phyloP scores from a whole-genome alignment of 78 protist genomes.

The Abeoforma whisleri region DNA sequence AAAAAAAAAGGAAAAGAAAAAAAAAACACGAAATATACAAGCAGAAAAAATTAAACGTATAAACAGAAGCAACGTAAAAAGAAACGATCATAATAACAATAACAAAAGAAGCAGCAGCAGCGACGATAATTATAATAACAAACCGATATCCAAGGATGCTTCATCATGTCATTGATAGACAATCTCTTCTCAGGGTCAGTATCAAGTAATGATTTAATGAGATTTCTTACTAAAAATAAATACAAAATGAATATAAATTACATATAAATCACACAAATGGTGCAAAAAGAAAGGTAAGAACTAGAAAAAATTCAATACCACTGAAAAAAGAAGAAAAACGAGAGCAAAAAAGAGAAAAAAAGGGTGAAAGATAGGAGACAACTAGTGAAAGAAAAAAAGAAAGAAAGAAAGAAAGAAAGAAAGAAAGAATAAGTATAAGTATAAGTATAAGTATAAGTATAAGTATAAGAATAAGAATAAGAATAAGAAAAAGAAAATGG shows the following conservation, averaged over 20 bases:
- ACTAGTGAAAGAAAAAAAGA: no score
- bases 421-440: no score
- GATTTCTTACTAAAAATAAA: not conserved
- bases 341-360: not conserved
- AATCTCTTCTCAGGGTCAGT: conserved; percentile 28
- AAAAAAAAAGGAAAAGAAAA: no score
- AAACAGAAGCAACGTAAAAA: no score
- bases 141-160: conserved; percentile 46
- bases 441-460: no score
- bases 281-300: not conserved
- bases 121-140: not conserved
- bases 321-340: not conserved
- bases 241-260: not conserved
- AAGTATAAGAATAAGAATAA: no score
- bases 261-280: not conserved
- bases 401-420: no score
- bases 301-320: not conserved
- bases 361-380: not conserved
- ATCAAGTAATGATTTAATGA: conserved; percentile 12
- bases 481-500: no score
- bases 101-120: no score
- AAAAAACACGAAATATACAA: no score
- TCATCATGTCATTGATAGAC: conserved; percentile 10
- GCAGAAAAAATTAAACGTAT: no score
- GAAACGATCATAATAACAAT: no score